phyloP scores from a whole-genome alignment of 2,329 filamentous ascomycete genomes.

The Colletotrichum zoysiae region DNA sequence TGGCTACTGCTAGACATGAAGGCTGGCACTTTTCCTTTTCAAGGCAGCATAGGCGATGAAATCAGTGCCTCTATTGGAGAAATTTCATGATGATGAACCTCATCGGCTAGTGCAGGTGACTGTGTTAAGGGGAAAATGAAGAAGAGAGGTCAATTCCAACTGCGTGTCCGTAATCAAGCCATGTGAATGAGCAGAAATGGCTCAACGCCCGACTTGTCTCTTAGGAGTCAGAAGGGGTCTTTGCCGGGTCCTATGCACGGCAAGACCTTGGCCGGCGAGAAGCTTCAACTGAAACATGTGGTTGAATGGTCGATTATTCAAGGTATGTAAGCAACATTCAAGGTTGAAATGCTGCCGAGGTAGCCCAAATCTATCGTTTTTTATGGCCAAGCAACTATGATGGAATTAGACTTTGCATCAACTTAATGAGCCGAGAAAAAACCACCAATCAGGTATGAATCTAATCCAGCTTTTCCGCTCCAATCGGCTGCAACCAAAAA shows the following conservation, averaged over 20 bases:
- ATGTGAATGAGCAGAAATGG: neutral
- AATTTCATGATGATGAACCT: neutral
- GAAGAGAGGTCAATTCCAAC: neutral
- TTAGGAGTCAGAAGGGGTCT: neutral
- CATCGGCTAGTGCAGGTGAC: neutral
- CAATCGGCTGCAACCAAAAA: too few relatives aligned
- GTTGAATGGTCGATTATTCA: neutral
- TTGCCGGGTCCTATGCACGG: neutral
- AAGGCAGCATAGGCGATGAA: neutral
- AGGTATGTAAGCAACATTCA: neutral
- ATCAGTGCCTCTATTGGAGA: neutral
- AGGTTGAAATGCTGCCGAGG: neutral
- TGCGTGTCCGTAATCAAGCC: neutral
- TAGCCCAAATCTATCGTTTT: neutral
- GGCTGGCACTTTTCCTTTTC: neutral
- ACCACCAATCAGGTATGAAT: neutral
- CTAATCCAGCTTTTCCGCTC: neutral
- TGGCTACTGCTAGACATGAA: neutral
- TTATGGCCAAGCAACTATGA: neutral
- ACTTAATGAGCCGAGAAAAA: neutral
- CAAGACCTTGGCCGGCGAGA: neutral
- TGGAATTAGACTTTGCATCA: neutral
- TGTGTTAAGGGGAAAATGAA: neutral
- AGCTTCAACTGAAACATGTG: neutral
- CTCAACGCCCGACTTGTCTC: neutral